Evolutionary conservation across 306 rosid species (phyloP).

Genomic region (Adenanthera pavonina): DNA sequence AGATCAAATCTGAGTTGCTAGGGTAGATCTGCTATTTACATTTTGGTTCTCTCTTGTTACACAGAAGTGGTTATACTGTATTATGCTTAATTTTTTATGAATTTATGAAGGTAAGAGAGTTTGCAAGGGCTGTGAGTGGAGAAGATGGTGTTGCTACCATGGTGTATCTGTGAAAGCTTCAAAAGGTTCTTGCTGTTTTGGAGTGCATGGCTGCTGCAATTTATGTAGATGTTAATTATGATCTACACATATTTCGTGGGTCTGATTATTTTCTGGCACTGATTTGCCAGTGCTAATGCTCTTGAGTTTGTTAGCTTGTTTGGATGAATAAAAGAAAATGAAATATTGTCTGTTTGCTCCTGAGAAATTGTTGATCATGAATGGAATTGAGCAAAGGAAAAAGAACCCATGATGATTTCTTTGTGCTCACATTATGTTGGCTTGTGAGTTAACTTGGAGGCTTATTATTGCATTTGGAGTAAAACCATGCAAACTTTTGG

Average conservation of each 20-base stretch:
- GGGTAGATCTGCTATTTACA: conserved; percentile 11
- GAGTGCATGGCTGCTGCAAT: conserved; percentile 83
- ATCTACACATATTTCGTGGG: conserved; percentile 63
- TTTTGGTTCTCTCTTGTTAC: conserved; percentile 34
- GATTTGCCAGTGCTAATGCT: background rate
- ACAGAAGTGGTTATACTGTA: background rate
- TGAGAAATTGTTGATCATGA: background rate
- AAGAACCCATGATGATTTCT: background rate
- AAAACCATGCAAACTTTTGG: background rate
- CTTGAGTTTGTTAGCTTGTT: background rate
- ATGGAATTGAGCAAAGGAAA: background rate
- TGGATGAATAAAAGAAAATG: background rate
- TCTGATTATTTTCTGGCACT: background rate
- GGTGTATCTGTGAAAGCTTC: conserved; percentile 80
- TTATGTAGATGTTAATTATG: conserved; percentile 61
- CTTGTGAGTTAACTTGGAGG: background rate
- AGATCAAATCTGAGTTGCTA: background rate
- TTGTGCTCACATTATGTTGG: background rate
- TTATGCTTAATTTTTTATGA: background rate
- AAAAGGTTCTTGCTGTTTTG: conserved; percentile 82
- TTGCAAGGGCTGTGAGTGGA: conserved; percentile 46
- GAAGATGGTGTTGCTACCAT: conserved; percentile 52
- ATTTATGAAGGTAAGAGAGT: conserved; percentile 55
- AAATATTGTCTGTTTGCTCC: background rate
- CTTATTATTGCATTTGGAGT: background rate